A percentile compares a stretch with the other conserved stretches of the same genome.
Conservation (phyloP, 2,329 filamentous ascomycete species). For the Tolypocladium ophioglossoides region DNA sequence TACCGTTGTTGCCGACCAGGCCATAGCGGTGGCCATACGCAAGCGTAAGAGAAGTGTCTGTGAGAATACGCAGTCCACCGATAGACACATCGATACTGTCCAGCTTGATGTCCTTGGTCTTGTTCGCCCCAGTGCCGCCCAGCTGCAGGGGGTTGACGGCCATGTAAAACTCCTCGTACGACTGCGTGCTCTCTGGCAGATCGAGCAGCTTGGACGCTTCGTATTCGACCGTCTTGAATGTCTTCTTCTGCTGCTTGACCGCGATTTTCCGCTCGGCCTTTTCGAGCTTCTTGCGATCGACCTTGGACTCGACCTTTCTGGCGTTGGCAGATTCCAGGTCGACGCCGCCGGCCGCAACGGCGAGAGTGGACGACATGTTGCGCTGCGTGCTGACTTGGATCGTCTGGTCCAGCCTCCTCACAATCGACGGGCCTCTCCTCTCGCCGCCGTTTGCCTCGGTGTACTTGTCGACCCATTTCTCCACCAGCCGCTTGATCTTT, state of each 20-base stretch:
- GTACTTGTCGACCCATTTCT: conserved; percentile 80
- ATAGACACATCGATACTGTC: conserved; percentile 95
- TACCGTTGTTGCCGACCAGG: conserved; percentile 98
- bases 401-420: conserved; percentile 82
- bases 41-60: conserved; percentile 81
- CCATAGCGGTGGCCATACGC: conserved; percentile 91
- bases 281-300: conserved; percentile 97
- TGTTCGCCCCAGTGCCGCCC: conserved; percentile 58
- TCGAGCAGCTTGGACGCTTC: conserved; percentile 87
- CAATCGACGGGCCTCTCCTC: conserved; percentile 61
- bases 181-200: conserved; percentile 71
- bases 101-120: conserved; percentile 98
- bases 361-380: conserved; percentile 93
- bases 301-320: conserved; percentile 92
- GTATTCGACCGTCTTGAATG: conserved; percentile 96
- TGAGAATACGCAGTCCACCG: conserved; percentile 76
- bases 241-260: conserved; percentile 96
- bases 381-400: conserved; percentile 89
- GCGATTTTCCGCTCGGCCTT: conserved; percentile 97
- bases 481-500: conserved; percentile 72
- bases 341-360: conserved; percentile 71
- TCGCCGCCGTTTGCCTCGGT: conserved; percentile 63
- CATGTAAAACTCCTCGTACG: conserved; percentile 99
- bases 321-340: conserved; percentile 90
- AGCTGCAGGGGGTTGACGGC: conserved; percentile 93